Evolutionary conservation across 1,284 basidiomycete genomes (phyloP), one percentile per base, ranked within the genome.

Genomic region (Boletus sp.): DNA sequence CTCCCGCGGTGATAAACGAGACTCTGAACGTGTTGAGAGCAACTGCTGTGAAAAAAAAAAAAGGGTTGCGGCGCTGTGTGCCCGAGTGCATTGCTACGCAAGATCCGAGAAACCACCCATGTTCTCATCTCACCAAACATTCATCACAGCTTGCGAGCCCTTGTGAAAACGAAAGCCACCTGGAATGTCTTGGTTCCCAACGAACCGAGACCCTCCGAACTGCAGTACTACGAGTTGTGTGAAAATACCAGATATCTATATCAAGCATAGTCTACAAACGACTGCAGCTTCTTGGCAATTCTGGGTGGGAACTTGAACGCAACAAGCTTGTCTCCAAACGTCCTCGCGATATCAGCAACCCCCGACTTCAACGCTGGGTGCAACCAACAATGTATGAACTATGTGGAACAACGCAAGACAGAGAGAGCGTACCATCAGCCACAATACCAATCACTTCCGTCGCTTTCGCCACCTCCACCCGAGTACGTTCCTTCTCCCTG

Each of bases 231-330:
- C n/a, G n/a, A n/a, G n/a, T n/a, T n/a, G n/a, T n/a, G n/a, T 27
- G 14, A 13, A 51, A 36, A 35, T 20, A 26, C 27, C 23, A 20
- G 8, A 32, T 27, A 27, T 16, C 7, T 25, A 40, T 12, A 32
- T 58, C 45, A 61, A 7, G 55, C 48, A 62, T 82, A 84, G 62
- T 89, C 85, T 43, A 87, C 72, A 64, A 88, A 87, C 0, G 71
- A 72, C 66, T 91, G 86, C 48, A 91, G 60, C 66, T 82, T 82
- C 51, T 67, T 71, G 8, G 84, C 84, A 13, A 74, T 79, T 50
- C 71, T 66, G 8, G 81, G 78, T 3, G 89, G 82, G 59, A 92
- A 88, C 60, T 77, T 86, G 73, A 90, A 91, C 14, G 87, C 88
- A 4, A 73, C 64, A 41, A 92, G 68, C 60, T 82, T 87, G 49